Percentiles rank a stretch among this genome's conserved stretches.
Evolutionary conservation across 805 yeast genomes (phyloP).

Genomic region (Kazachstania kunashirensis): DNA sequence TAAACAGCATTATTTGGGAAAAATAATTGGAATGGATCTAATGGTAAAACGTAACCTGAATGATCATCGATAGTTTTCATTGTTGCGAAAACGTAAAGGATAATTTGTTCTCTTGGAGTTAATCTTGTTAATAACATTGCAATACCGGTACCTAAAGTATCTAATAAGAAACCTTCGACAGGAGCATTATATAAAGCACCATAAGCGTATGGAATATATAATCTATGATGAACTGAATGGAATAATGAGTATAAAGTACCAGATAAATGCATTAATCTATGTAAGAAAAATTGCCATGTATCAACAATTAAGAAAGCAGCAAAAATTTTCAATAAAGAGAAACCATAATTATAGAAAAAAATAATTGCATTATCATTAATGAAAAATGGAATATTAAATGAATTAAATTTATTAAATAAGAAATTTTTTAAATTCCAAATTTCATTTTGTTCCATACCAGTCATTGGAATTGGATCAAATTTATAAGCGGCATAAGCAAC

Average conservation of each 20-base stretch:
- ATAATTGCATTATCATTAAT: constrained; percentile 30
- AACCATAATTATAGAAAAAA: constrained; percentile 50
- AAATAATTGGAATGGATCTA: constrained; percentile 76
- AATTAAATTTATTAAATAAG: neutral
- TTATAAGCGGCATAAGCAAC: constrained; percentile 50
- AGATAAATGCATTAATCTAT: constrained; percentile 80
- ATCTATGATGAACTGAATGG: constrained; percentile 90
- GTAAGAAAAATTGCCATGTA: constrained; percentile 91
- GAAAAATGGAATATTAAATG: neutral
- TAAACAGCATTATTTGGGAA: constrained; percentile 94
- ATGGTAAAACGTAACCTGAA: constrained; percentile 93
- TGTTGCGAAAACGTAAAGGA: constrained; percentile 79
- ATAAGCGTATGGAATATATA: constrained; percentile 92
- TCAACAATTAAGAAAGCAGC: constrained; percentile 71
- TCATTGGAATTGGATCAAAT: constrained; percentile 46
- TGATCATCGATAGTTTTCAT: constrained; percentile 97
- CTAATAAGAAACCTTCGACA: constrained; percentile 84
- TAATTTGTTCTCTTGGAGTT: constrained; percentile 64
- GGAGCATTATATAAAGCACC: constrained; percentile 96
- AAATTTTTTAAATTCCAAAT: constrained; percentile 36
- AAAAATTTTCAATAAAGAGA: constrained; percentile 47
- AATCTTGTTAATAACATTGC: constrained; percentile 56
- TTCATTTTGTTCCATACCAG: constrained; percentile 42
- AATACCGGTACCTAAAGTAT: constrained; percentile 85
- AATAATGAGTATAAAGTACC: constrained; percentile 64